A percentile compares a stretch with the other conserved stretches of the same genome.
Conservation (phyloP, 2,329 filamentous ascomycete species). For the Metarhizium humberi region DNA sequence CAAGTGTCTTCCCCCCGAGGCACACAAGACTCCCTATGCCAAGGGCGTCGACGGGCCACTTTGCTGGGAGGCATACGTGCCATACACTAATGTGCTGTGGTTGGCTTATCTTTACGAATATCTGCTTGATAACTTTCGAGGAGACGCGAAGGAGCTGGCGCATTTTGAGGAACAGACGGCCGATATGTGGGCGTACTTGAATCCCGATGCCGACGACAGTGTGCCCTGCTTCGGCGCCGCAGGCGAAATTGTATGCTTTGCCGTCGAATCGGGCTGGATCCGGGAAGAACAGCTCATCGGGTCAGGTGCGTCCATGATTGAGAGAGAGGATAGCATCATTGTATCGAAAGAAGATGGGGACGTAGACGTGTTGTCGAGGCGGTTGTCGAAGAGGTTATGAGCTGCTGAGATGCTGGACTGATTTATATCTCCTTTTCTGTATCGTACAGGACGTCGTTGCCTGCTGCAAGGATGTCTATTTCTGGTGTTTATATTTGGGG, state of each 20-base stretch:
- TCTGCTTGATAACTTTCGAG: conserved; percentile 36
- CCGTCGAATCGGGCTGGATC: conserved; percentile 49
- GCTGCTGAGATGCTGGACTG: too few relatives aligned
- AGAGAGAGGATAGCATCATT: conserved; percentile 33
- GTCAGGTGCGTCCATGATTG: conserved; percentile 22
- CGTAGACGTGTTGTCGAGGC: conserved; percentile 13
- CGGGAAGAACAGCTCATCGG: conserved; percentile 41
- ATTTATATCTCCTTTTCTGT: too few relatives aligned
- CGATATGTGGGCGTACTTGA: conserved; percentile 45
- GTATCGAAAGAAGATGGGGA: conserved; percentile 18
- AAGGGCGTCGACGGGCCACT: conserved; percentile 36
- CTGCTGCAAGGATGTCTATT: background rate
- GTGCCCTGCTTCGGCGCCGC: conserved; percentile 45
- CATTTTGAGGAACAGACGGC: conserved; percentile 37
- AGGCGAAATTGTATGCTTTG: conserved; percentile 47
- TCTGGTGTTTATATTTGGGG: background rate
- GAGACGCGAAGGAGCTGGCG: conserved; percentile 34
- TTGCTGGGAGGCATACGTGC: conserved; percentile 44
- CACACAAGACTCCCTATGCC: conserved; percentile 38
- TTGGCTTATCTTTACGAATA: conserved; percentile 52
- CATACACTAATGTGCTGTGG: conserved; percentile 59
- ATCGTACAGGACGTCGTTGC: too few relatives aligned
- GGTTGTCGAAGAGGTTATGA: conserved; percentile 12
- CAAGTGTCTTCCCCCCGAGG: conserved; percentile 36
- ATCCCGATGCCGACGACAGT: conserved; percentile 37